Evolutionary conservation across 768 basidiomycete genomes (phyloP).

Genomic region (Mrakia gelida): DNA sequence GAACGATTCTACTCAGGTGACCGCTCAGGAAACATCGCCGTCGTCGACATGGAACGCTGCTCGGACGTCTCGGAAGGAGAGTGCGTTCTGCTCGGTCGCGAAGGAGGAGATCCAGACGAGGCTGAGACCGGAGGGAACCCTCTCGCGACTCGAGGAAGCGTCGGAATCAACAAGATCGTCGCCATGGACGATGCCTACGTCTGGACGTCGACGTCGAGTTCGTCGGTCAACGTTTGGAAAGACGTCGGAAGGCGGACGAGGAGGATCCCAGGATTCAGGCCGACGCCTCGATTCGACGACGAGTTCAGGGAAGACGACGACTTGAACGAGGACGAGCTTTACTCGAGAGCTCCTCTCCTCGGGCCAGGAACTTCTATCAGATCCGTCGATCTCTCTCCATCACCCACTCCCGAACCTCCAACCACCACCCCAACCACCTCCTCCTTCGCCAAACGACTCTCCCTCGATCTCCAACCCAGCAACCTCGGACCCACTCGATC

Average conservation of each 20-base stretch:
- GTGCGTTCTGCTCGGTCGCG: slow-evolving; percentile 69
- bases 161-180: slow-evolving; percentile 76
- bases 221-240: slow-evolving; percentile 75
- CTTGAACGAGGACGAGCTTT: slow-evolving; percentile 21
- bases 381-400: not conserved
- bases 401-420: not conserved
- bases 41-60: slow-evolving; percentile 82
- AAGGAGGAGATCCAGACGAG: slow-evolving; percentile 36
- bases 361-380: not conserved
- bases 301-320: slow-evolving; percentile 35
- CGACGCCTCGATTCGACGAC: slow-evolving; percentile 23
- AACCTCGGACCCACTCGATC: slow-evolving; percentile 33
- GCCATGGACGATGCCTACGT: slow-evolving; percentile 76
- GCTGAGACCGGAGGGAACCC: slow-evolving; percentile 35
- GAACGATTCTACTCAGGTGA: slow-evolving; percentile 93
- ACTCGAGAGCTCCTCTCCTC: not conserved
- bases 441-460: slow-evolving; percentile 29
- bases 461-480: slow-evolving; percentile 29
- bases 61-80: slow-evolving; percentile 80
- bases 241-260: slow-evolving; percentile 48
- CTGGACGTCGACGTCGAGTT: slow-evolving; percentile 85
- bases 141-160: slow-evolving; percentile 52
- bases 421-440: not conserved
- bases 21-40: slow-evolving; percentile 79
- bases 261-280: slow-evolving; percentile 29